Evolutionary conservation across 495 filamentous ascomycete species (phyloP).

Genomic region (Talaromyces nanjingensis): DNA sequence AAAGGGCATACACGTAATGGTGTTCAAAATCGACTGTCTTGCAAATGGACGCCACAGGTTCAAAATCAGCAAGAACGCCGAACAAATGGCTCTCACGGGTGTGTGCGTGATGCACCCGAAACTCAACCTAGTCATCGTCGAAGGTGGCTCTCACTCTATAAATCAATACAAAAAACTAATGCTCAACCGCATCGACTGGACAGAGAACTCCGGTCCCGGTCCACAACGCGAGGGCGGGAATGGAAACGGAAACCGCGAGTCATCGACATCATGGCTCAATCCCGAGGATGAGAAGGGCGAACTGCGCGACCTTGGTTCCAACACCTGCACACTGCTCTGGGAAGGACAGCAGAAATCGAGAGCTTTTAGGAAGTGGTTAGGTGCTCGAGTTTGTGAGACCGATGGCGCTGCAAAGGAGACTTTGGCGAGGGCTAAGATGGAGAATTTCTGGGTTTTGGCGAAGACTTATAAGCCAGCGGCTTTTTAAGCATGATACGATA

Average conservation of each 20-base stretch:
- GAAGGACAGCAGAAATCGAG: constrained; percentile 77
- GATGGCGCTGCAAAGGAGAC: constrained; percentile 81
- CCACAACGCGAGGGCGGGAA: constrained; percentile 50
- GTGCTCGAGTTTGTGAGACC: constrained; percentile 75
- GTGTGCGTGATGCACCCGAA: constrained; percentile 83
- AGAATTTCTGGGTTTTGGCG: constrained; percentile 92
- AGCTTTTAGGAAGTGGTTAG: constrained; percentile 75
- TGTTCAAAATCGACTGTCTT: constrained; percentile 83
- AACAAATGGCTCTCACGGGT: constrained; percentile 77
- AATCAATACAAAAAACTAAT: constrained; percentile 82
- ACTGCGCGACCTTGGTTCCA: constrained; percentile 69
- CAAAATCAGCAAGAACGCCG: constrained; percentile 86
- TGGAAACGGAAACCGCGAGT: constrained; percentile 47
- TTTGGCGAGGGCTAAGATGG: constrained; percentile 75
- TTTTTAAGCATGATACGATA: not conserved
- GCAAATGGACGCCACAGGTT: constrained; percentile 88
- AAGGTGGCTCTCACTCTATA: constrained; percentile 77
- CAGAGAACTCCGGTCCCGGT: constrained; percentile 70
- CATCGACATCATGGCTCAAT: constrained; percentile 62
- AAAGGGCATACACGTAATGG: constrained; percentile 73
- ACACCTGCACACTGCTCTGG: constrained; percentile 76
- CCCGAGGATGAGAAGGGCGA: constrained; percentile 73
- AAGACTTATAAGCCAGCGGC: constrained; percentile 53
- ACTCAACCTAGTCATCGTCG: constrained; percentile 82
- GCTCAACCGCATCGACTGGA: constrained; percentile 91